Evolutionary conservation across 1,284 basidiomycete genomes (phyloP).

Genomic region (Wallemia hederae): DNA sequence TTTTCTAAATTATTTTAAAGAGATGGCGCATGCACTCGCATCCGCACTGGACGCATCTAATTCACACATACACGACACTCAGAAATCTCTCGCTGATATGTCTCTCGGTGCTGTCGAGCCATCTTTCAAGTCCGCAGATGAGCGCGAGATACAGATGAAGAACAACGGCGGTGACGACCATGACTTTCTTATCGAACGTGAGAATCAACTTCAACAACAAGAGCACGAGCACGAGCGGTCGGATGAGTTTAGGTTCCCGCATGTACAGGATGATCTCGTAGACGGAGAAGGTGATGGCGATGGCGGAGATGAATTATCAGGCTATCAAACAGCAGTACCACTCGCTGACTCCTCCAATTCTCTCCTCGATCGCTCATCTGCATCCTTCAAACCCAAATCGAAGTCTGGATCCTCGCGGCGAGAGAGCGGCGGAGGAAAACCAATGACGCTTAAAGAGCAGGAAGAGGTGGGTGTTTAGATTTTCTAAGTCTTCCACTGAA

Average conservation of each 20-base stretch:
- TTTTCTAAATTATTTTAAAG: too few relatives aligned
- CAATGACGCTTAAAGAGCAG: constrained; percentile 58
- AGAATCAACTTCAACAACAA: neutral
- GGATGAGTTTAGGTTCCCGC: neutral
- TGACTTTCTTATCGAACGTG: neutral
- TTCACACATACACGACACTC: neutral
- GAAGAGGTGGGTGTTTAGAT: constrained; percentile 38
- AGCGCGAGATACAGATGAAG: neutral
- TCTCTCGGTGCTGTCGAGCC: neutral
- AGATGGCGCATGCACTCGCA: neutral
- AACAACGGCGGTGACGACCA: neutral
- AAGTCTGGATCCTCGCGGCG: neutral
- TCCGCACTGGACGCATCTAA: neutral
- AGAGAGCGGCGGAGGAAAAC: constrained; percentile 2
- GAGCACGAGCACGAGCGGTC: too few relatives aligned
- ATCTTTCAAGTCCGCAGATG: neutral
- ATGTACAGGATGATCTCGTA: neutral
- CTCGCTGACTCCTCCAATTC: neutral
- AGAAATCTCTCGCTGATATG: neutral
- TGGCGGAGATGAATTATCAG: neutral
- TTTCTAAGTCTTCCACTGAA: neutral
- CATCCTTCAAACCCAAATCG: neutral
- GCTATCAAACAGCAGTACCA: neutral
- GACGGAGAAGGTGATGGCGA: too few relatives aligned
- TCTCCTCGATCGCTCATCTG: neutral